A percentile compares a stretch with the other conserved stretches of the same genome.
Conservation (phyloP, 192 early-diverging fungal genomes). For the Coemansia furcata region DNA sequence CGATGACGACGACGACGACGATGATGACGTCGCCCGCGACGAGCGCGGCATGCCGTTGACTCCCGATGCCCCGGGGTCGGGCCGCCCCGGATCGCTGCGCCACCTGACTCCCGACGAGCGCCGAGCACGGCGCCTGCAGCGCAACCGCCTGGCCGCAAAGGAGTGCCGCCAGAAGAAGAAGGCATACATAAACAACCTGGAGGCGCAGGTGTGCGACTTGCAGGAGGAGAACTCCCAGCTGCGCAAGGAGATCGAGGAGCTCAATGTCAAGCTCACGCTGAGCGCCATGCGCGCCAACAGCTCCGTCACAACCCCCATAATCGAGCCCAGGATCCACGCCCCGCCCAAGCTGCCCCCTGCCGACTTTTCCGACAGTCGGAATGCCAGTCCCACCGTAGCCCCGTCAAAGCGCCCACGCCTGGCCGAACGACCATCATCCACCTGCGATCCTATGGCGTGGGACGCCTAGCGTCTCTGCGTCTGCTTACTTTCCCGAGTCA, state of each 20-base stretch:
- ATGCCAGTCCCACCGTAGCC: constrained; percentile 14
- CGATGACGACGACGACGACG: constrained; percentile 11
- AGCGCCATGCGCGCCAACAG: constrained; percentile 53
- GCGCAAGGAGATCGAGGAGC: constrained; percentile 68
- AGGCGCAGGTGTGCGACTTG: constrained; percentile 59
- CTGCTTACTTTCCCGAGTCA: not conserved
- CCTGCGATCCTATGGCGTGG: constrained; percentile 3
- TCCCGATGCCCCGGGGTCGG: constrained; percentile 51
- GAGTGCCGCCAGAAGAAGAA: constrained; percentile 86
- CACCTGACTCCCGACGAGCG: constrained; percentile 67
- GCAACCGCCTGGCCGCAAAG: constrained; percentile 79
- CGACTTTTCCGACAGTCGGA: not conserved
- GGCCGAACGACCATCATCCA: constrained; percentile 24
- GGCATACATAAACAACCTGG: constrained; percentile 69
- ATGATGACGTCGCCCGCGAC: not conserved
- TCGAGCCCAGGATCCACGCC: constrained; percentile 1
- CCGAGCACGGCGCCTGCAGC: constrained; percentile 68
- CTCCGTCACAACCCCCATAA: constrained; percentile 29
- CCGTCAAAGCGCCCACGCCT: constrained; percentile 37
- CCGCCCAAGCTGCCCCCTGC: not conserved
- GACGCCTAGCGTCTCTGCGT: not conserved
- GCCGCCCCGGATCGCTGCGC: constrained; percentile 47
- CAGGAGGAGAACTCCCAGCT: constrained; percentile 64
- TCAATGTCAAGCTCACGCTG: constrained; percentile 64
- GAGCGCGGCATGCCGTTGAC: constrained; percentile 46